A percentile compares a stretch with the other conserved stretches of the same genome.
Evolutionary conservation across 2,329 filamentous ascomycete species (phyloP).

Genomic region (Cladophialophora chaetospira): DNA sequence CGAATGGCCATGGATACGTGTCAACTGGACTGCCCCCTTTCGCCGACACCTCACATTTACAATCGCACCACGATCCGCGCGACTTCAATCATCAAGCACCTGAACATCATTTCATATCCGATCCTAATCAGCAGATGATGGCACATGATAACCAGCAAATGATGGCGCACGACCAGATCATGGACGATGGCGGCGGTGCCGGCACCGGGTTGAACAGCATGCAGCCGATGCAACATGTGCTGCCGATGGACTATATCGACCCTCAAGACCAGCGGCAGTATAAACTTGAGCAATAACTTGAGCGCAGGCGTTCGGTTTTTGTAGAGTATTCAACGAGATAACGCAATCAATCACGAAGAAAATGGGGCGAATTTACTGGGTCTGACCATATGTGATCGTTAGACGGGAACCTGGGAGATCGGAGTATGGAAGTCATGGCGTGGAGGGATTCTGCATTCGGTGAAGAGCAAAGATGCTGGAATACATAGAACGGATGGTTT

Average conservation of each 20-base stretch:
- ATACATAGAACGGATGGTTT: neutral
- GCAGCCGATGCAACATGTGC: constrained; percentile 34
- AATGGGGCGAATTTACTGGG: constrained; percentile 11
- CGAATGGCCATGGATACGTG: constrained; percentile 26
- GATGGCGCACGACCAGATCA: constrained; percentile 30
- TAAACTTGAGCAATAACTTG: constrained; percentile 24
- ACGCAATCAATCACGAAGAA: neutral
- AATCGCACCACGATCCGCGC: constrained; percentile 28
- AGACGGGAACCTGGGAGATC: neutral
- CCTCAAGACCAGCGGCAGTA: constrained; percentile 23
- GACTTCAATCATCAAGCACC: constrained; percentile 25
- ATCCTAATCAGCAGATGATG: constrained; percentile 13
- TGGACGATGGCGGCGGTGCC: constrained; percentile 28
- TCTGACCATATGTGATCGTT: neutral
- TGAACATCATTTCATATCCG: constrained; percentile 28
- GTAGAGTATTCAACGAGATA: constrained; percentile 9
- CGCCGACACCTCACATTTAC: constrained; percentile 27
- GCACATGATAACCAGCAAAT: constrained; percentile 19
- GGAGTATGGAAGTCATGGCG: neutral
- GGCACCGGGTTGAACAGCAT: constrained; percentile 32
- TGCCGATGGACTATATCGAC: constrained; percentile 34
- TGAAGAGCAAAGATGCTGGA: neutral
- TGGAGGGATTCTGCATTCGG: neutral
- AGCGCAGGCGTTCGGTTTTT: constrained; percentile 34
- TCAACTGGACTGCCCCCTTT: constrained; percentile 27